Conservation (phyloP, 148 eudicot species). For the Tetragonia tetragonoides region DNA sequence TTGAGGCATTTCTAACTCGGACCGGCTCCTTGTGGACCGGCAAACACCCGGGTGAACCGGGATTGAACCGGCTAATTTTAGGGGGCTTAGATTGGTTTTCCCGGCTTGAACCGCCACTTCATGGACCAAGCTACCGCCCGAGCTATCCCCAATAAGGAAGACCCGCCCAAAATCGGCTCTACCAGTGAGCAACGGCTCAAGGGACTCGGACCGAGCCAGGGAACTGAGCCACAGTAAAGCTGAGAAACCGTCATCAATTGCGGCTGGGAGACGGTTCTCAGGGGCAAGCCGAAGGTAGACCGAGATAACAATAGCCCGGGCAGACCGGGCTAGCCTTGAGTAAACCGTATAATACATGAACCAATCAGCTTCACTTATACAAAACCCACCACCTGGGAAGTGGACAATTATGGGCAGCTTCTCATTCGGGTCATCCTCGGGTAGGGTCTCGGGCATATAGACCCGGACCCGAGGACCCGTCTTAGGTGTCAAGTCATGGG, state of each 20-base stretch:
- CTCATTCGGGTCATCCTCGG: slow-evolving; percentile 11
- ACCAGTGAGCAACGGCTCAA: slow-evolving; percentile 34
- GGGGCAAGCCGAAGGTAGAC: slow-evolving; percentile 67
- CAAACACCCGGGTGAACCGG: slow-evolving; percentile 71
- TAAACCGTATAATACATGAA: slow-evolving; percentile 70
- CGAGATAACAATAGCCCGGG: slow-evolving; percentile 46
- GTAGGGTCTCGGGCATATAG: slow-evolving; percentile 50
- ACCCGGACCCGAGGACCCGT: slow-evolving; percentile 46
- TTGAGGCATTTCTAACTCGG: slow-evolving; percentile 69
- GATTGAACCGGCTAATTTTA: slow-evolving; percentile 52
- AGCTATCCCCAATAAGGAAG: slow-evolving; percentile 78
- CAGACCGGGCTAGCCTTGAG: slow-evolving; percentile 42
- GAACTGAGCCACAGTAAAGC: slow-evolving; percentile 61
- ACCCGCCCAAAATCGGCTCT: slow-evolving; percentile 57
- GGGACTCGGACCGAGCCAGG: slow-evolving; percentile 30
- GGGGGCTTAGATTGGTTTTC: slow-evolving; percentile 28
- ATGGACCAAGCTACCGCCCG: slow-evolving; percentile 77
- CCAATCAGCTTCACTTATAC: slow-evolving; percentile 69
- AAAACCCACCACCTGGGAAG: slow-evolving; percentile 83
- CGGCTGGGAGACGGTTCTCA: slow-evolving; percentile 73
- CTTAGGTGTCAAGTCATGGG: slow-evolving; percentile 36
- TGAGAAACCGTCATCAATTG: slow-evolving; percentile 53
- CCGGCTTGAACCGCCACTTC: slow-evolving; percentile 65
- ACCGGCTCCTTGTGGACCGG: slow-evolving; percentile 58
- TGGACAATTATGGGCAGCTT: slow-evolving; percentile 71